A percentile compares a stretch with the other conserved stretches of the same genome.
Conservation (phyloP, 2,329 filamentous ascomycete species). For the Cryphonectria radicalis region DNA sequence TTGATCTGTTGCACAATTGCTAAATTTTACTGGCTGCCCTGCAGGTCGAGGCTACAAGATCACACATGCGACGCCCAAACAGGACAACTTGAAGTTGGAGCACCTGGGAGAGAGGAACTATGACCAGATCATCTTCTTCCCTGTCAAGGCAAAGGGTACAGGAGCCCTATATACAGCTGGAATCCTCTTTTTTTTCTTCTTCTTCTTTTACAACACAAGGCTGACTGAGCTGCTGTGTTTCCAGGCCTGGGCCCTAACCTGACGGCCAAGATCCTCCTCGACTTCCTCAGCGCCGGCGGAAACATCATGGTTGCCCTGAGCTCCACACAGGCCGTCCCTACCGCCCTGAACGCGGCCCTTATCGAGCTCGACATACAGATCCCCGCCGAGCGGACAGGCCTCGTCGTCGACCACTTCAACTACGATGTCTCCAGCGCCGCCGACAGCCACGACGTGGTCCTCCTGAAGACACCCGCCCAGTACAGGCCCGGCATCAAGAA, state of each 20-base stretch:
- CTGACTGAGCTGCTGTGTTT: neutral
- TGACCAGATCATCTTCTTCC: conserved; percentile 89
- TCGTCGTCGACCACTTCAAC: conserved; percentile 95
- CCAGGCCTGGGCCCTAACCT: conserved; percentile 84
- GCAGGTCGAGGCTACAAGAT: conserved; percentile 82
- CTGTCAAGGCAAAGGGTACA: conserved; percentile 85
- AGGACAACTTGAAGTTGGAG: conserved; percentile 77
- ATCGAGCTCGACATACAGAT: conserved; percentile 87
- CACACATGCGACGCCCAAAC: conserved; percentile 82
- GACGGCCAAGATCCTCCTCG: conserved; percentile 81
- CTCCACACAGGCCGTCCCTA: conserved; percentile 69
- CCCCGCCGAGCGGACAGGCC: conserved; percentile 80
- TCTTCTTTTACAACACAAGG: neutral
- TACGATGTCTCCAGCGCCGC: conserved; percentile 77
- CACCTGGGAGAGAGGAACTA: conserved; percentile 84
- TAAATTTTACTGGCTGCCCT: conserved; percentile 32
- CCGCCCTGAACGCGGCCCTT: conserved; percentile 76
- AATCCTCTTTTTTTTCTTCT: too few relatives aligned
- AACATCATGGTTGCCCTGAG: conserved; percentile 90
- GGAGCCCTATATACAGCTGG: conserved; percentile 13
- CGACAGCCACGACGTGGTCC: conserved; percentile 86
- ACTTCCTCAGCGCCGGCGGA: conserved; percentile 89
- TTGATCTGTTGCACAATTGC: conserved; percentile 22
- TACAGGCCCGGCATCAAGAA: conserved; percentile 72
- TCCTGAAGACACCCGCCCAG: conserved; percentile 70